Base-by-base conservation (phyloP, 2,329 filamentous ascomycete genomes). In the Pseudocercospora crystallina region DNA sequence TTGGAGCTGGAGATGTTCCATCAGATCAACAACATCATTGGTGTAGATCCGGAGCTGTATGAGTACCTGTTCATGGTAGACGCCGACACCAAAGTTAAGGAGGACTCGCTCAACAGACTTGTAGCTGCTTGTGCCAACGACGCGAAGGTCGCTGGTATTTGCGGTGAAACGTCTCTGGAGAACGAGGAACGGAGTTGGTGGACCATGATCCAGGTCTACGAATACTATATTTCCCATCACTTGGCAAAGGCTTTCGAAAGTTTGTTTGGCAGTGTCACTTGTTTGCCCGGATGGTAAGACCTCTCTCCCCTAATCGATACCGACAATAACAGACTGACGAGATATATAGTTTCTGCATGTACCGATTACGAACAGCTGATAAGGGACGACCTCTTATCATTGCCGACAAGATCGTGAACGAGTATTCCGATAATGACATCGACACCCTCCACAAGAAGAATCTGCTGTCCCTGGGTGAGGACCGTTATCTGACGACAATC, bases 201-300 rank as follows among this genome's bases (percentile, higher is more conserved):
- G 89, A 99, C 94, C 10, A 99, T 99, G 94, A 99, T 99, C 65
- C 94, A 99, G 71, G 94, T 99, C 59, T 99, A 99, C 75, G 94
- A 99, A 71, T 99, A 99, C 78, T 99, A 91, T 71, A 99, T 99
- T 67, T 97, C 94, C 29, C 94, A 99, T 79, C 88, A 99, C 73
- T 76, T 99, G 69, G 80, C 94, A 47, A 99, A 99, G 76, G 90
- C 94, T 56, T 99, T 99, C 68, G 94, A 99, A 71, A 96, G 90
- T 54, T 82, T 99, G 54, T 99, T 99, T 67, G 94, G 91, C 67
- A 95, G 90, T 71, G 94, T 99, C 54, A 99, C 94, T 53, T 99
- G 94, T 86, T 85, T 99, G 76, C 94, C 94, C 59, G 94, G 94
- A 81, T 99, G 94, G 92, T 96, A 83, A 76, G 89, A 84, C 20